Base-by-base conservation (phyloP, 148 eudicot genomes). In the Dysphania ambrosioides region DNA sequence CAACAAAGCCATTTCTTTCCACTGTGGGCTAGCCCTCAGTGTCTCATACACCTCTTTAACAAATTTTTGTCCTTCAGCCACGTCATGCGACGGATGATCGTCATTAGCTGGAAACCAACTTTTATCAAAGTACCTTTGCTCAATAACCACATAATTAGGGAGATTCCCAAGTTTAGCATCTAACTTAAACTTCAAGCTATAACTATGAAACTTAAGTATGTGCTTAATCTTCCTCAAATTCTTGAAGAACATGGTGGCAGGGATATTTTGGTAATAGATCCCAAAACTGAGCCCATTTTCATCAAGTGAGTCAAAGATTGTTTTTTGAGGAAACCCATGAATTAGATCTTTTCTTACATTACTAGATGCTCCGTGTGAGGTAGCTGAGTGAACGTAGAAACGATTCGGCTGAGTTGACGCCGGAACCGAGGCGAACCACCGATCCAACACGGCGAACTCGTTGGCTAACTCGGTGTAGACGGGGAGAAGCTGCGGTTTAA, bases 391-490 rank as follows among this genome's bases (percentile, higher is more conserved):
- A 21, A 92, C 98, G 58, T 90, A 95, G 42, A 95, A 89, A 75
- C 98, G 89, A 77, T 95, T 95, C 68, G 98, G 98, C 77, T 95
- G 97, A n/a, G 98, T 95, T 29, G 98, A 95, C 0, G 98, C 97
- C 0, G 98, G 98, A 0, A 92, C 98, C 23, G 98, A 95, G 0
- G 98, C 98, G 75, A 95, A 95, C 98, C 98, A 95, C 84, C 92
- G 79, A 81, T 95, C 96, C 64, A 92, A 75, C 23, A 95, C 91
- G 0, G 88, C 93, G 68, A 95, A 95, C 83, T 95, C 86, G 84
- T 90, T 84, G 6, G 90, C 96, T 11, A 95, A 78, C 84, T 86
- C 91, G 24, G 97, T 79, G 62, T 95, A 95, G 29, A 88, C 70
- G 53, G 98, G 98, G 0, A 95, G 21, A 0, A 83, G 2, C 12